Conservation (phyloP, 2,329 filamentous ascomycete species). For the Beauveria medogensis region DNA sequence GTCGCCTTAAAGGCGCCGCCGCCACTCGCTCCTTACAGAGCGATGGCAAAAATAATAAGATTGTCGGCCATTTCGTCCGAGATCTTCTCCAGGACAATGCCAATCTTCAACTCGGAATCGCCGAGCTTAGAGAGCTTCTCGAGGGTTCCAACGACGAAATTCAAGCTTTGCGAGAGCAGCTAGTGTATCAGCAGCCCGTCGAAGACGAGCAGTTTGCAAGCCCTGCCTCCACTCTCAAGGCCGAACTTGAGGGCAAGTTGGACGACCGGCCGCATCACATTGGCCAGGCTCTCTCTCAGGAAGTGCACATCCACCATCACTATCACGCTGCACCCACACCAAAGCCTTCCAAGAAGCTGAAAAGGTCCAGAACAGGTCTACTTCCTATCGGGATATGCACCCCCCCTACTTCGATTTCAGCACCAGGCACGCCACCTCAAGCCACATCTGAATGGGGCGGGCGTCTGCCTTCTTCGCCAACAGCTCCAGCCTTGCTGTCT, state of each 20-base stretch:
- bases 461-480: slow-evolving; percentile 27
- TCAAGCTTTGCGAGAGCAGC: slow-evolving; percentile 72
- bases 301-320: slow-evolving; percentile 90
- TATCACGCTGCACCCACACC: slow-evolving; percentile 63
- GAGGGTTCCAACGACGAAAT: slow-evolving; percentile 92
- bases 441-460: slow-evolving; percentile 27
- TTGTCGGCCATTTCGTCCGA: slow-evolving; percentile 93
- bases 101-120: slow-evolving; percentile 82
- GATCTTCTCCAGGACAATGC: slow-evolving; percentile 94
- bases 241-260: slow-evolving; percentile 57
- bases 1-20: slow-evolving; percentile 72
- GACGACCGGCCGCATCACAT: slow-evolving; percentile 11
- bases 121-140: slow-evolving; percentile 85
- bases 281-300: slow-evolving; percentile 45
- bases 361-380: slow-evolving; percentile 64
- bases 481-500: slow-evolving; percentile 32
- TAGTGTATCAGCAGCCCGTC: slow-evolving; percentile 69
- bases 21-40: slow-evolving; percentile 57
- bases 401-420: slow-evolving; percentile 32
- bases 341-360: slow-evolving; percentile 52
- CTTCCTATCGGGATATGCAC: slow-evolving; percentile 51
- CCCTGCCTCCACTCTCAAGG: slow-evolving; percentile 50
- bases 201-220: slow-evolving; percentile 31
- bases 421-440: slow-evolving; percentile 35
- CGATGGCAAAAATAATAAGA: slow-evolving; percentile 48